phyloP scores from a whole-genome alignment of 345 rosid genomes.

The Aegle marmelos region DNA sequence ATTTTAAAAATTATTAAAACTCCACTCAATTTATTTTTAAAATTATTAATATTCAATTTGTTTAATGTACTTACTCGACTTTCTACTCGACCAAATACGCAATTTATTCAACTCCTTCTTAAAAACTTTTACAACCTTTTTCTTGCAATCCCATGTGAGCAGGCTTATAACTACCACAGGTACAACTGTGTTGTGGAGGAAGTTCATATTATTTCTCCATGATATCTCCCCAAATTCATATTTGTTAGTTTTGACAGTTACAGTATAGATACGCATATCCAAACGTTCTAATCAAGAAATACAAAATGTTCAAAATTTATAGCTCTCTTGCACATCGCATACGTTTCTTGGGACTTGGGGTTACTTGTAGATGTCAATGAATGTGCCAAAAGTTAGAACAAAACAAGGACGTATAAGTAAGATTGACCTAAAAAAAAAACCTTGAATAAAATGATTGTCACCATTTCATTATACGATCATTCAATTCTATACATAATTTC shows the following conservation, averaged over 20 bases:
- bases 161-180: background rate
- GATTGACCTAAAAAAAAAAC: too few relatives aligned
- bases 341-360: background rate
- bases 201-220: too few relatives aligned
- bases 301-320: background rate
- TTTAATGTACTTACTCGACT: too few relatives aligned
- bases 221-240: background rate
- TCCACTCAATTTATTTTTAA: too few relatives aligned
- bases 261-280: background rate
- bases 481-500: too few relatives aligned
- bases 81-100: too few relatives aligned
- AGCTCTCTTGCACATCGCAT: background rate
- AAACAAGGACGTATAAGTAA: too few relatives aligned
- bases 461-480: too few relatives aligned
- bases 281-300: background rate
- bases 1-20: too few relatives aligned
- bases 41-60: too few relatives aligned
- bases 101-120: too few relatives aligned
- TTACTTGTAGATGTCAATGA: background rate
- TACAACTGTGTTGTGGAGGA: slow-evolving; percentile 6
- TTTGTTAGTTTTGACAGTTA: slow-evolving; percentile 19
- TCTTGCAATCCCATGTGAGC: slow-evolving; percentile 25
- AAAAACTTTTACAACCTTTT: background rate
- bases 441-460: background rate
- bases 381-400: background rate